A percentile compares a stretch with the other conserved stretches of the same genome.
Conservation (phyloP, 805 yeast genomes). For the Scheffersomyces stipitis region DNA sequence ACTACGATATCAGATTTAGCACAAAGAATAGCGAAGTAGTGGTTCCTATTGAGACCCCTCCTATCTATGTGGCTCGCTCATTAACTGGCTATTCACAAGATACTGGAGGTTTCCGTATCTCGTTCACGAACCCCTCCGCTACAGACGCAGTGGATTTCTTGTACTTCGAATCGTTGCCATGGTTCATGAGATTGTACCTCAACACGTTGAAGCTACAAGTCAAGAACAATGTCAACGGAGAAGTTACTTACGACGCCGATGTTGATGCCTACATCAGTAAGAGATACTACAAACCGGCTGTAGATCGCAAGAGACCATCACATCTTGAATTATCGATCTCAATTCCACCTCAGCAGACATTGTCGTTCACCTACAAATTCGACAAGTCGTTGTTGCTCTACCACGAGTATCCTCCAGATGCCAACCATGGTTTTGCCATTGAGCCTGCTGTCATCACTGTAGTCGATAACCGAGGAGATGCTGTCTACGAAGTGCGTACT, state of each 20-base stretch:
- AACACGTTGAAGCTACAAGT: constrained; percentile 56
- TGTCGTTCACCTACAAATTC: constrained; percentile 70
- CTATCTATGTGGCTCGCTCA: constrained; percentile 76
- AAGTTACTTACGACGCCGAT: constrained; percentile 15
- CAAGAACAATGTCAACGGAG: constrained; percentile 16
- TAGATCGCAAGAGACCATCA: constrained; percentile 77
- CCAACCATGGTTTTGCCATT: constrained; percentile 94
- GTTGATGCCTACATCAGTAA: constrained; percentile 43
- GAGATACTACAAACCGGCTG: constrained; percentile 70
- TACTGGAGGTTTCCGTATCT: constrained; percentile 82
- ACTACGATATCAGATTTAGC: constrained; percentile 38
- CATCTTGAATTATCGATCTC: constrained; percentile 69
- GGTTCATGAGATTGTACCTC: constrained; percentile 85
- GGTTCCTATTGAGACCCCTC: constrained; percentile 47
- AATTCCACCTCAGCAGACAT: constrained; percentile 63
- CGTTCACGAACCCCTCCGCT: constrained; percentile 64
- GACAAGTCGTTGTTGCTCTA: constrained; percentile 83
- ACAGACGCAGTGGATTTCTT: constrained; percentile 47
- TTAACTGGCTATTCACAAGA: constrained; percentile 91
- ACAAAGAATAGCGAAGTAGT: constrained; percentile 49
- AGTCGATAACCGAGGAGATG: constrained; percentile 20
- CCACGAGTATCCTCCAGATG: constrained; percentile 98
- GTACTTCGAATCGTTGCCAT: constrained; percentile 83
- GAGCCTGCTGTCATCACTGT: constrained; percentile 84
- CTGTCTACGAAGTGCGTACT: constrained; percentile 62